A percentile compares a stretch with the other conserved stretches of the same genome.
Conservation (phyloP, 2,329 filamentous ascomycete genomes). For the Boeremia lycopersici region DNA sequence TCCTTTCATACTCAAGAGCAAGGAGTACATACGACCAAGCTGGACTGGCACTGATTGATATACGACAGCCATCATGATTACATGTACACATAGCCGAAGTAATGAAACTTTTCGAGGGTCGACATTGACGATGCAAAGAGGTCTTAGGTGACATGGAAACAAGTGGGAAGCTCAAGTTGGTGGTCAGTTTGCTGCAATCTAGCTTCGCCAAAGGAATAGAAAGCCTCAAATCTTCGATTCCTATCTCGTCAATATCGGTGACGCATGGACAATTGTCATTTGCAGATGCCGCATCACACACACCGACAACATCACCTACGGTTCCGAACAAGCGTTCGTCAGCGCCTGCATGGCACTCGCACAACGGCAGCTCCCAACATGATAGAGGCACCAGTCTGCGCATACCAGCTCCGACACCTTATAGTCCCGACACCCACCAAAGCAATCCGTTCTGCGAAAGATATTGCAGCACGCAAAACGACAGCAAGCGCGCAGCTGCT, state of each 20-base stretch:
- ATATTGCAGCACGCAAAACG: constrained; percentile 1
- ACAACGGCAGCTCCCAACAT: constrained; percentile 19
- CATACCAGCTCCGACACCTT: constrained; percentile 24
- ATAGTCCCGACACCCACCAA: constrained; percentile 21
- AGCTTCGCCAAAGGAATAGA: too few relatives aligned
- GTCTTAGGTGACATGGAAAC: too few relatives aligned
- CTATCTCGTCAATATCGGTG: neutral
- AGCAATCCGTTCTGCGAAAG: constrained; percentile 1
- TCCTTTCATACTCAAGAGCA: neutral
- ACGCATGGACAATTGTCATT: constrained; percentile 37
- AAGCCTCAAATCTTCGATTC: neutral
- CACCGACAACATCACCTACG: constrained; percentile 29
- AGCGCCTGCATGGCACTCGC: constrained; percentile 10
- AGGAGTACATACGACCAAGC: neutral
- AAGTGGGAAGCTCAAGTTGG: too few relatives aligned
- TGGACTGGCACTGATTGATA: neutral
- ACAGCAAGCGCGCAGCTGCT: constrained; percentile 3
- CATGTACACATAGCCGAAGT: neutral
- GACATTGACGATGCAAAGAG: too few relatives aligned
- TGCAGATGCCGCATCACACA: constrained; percentile 38
- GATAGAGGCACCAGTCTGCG: constrained; percentile 18
- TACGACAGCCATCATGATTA: neutral
- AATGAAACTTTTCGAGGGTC: too few relatives aligned
- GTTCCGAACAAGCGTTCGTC: constrained; percentile 30
- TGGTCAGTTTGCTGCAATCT: too few relatives aligned